A percentile compares a stretch with the other conserved stretches of the same genome.
These are phyloP conservation scores for Agrostemma githago DNA, from an alignment of 148 eudicot genomes.

Conservation along the genomic window DNA sequence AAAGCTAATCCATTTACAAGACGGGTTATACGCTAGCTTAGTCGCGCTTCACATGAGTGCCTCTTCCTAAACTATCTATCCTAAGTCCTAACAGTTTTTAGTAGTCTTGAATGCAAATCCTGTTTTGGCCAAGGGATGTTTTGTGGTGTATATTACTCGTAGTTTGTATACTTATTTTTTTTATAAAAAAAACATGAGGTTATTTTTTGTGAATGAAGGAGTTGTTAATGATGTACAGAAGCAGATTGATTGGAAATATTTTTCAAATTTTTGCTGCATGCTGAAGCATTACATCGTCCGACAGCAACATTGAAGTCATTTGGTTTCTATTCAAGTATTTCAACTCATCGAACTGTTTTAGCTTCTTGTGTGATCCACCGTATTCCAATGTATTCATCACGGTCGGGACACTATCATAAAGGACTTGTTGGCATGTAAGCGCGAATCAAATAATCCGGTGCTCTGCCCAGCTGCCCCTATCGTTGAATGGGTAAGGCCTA, in stretches of 20 bases:
- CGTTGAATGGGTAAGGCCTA: too few relatives aligned
- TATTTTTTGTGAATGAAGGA: neutral
- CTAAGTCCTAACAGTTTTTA: neutral
- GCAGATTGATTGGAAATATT: neutral
- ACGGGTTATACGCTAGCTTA: conserved; percentile 9
- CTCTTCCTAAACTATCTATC: neutral
- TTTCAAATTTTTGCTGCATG: neutral
- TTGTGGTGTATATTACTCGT: neutral
- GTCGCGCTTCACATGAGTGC: conserved; percentile 12
- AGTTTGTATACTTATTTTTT: neutral
- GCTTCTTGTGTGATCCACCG: too few relatives aligned
- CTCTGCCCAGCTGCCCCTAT: too few relatives aligned
- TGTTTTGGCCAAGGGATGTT: neutral
- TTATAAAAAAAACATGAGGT: neutral
- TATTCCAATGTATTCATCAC: too few relatives aligned
- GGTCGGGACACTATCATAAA: too few relatives aligned
- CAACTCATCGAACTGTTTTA: neutral
- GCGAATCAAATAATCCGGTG: too few relatives aligned
- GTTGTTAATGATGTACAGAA: neutral
- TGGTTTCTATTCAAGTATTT: neutral
- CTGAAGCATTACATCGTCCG: neutral
- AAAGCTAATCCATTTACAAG: conserved; percentile 7
- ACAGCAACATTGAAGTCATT: neutral
- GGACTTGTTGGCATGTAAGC: too few relatives aligned
- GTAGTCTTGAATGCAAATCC: neutral